Evolutionary conservation across 495 filamentous ascomycete genomes (phyloP).

Genomic region (Cercophora scortea): DNA sequence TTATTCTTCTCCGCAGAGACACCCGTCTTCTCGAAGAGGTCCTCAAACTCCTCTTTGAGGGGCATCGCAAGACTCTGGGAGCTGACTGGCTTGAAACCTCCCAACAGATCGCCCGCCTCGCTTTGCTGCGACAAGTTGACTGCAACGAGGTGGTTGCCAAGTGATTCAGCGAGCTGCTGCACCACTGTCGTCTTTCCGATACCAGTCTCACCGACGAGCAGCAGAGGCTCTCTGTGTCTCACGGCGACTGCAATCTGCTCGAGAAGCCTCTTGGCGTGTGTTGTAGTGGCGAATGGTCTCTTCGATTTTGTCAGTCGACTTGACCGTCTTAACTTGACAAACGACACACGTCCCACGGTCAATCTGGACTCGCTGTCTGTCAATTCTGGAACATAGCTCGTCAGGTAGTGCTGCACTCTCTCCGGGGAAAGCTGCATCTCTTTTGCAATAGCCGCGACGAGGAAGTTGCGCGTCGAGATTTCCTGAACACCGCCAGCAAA

Average conservation of each 20-base stretch:
- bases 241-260: constrained; percentile 82
- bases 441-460: constrained; percentile 66
- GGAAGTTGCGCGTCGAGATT: constrained; percentile 46
- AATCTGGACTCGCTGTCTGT: constrained; percentile 50
- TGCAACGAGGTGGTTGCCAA: constrained; percentile 75
- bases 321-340: constrained; percentile 37
- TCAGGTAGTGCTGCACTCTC: constrained; percentile 60
- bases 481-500: constrained; percentile 76
- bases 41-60: constrained; percentile 87
- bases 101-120: constrained; percentile 85
- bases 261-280: constrained; percentile 59
- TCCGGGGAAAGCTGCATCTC: constrained; percentile 79
- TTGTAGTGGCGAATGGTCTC: constrained; percentile 65
- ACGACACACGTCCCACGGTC: constrained; percentile 58
- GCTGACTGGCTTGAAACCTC: constrained; percentile 93
- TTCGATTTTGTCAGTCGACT: constrained; percentile 36
- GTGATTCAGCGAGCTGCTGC: constrained; percentile 77
- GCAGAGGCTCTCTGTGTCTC: constrained; percentile 73
- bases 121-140: constrained; percentile 97
- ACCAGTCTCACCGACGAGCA: constrained; percentile 96
- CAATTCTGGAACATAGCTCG: constrained; percentile 57
- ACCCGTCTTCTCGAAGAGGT: constrained; percentile 70
- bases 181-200: constrained; percentile 95
- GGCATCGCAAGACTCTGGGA: constrained; percentile 81
- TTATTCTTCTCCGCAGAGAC: constrained; percentile 83